Percentiles rank a stretch among this genome's conserved stretches.
Conservation (phyloP, 495 filamentous ascomycete genomes). For the Oidiodendron maius region DNA sequence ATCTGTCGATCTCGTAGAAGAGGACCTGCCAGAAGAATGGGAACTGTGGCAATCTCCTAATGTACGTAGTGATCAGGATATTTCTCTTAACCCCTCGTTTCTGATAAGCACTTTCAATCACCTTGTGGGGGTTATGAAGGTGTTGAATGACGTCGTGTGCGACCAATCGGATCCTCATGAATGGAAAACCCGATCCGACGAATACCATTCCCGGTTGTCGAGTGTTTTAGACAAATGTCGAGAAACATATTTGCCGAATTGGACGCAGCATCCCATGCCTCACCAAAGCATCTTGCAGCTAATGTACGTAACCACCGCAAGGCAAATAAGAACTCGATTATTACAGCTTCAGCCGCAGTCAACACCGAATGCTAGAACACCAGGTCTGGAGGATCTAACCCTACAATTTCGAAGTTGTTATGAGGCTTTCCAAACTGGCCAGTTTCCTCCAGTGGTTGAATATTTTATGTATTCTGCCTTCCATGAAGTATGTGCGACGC, state of each 20-base stretch:
- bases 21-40: slow-evolving; percentile 69
- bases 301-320: slow-evolving; percentile 27
- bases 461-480: no score
- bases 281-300: slow-evolving; percentile 43
- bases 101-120: slow-evolving; percentile 63
- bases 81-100: slow-evolving; percentile 45
- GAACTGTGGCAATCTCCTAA: slow-evolving; percentile 58
- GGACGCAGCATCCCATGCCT: slow-evolving; percentile 37
- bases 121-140: slow-evolving; percentile 41
- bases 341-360: no score
- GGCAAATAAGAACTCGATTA: no score
- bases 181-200: slow-evolving; percentile 33
- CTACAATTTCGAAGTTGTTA: no score
- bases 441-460: no score
- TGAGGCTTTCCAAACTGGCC: no score
- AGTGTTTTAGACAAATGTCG: no score
- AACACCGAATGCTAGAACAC: no score
- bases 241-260: slow-evolving; percentile 37
- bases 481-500: no score
- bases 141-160: slow-evolving; percentile 22
- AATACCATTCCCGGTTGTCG: slow-evolving; percentile 33
- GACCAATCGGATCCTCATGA: neutral
- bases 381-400: no score
- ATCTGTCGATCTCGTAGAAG: slow-evolving; percentile 40
- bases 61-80: slow-evolving; percentile 27